Evolutionary conservation across 1,284 basidiomycete species (phyloP).

Genomic region (Sanghuangporus baumii): DNA sequence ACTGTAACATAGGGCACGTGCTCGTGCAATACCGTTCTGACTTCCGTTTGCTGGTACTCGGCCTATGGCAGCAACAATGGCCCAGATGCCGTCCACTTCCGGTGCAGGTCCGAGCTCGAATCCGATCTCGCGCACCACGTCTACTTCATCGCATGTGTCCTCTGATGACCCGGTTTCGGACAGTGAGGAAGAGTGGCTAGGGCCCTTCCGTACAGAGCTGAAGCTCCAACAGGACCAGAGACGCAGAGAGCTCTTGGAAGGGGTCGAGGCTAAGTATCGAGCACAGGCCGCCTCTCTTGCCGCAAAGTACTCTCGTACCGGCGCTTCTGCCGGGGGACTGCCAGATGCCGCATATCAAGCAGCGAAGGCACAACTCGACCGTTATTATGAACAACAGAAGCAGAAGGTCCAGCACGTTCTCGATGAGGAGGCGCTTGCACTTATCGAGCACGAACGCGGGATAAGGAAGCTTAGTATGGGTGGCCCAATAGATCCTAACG

Average conservation of each 20-base stretch:
- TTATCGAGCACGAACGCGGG: conserved; percentile 10
- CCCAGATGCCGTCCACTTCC: conserved; percentile 5
- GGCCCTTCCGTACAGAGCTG: conserved; percentile 1
- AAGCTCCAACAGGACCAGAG: background rate
- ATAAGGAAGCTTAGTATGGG: conserved; percentile 10
- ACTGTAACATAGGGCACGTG: background rate
- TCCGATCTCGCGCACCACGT: background rate
- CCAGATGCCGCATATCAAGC: background rate
- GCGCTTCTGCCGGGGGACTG: background rate
- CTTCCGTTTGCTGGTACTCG: background rate
- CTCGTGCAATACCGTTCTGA: background rate
- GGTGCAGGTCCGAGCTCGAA: conserved; percentile 7
- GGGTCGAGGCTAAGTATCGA: background rate
- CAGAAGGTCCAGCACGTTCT: conserved; percentile 1
- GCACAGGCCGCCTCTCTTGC: background rate
- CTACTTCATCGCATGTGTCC: background rate
- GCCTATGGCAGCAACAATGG: conserved; percentile 5
- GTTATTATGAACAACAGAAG: background rate
- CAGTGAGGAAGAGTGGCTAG: conserved; percentile 9
- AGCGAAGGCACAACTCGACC: background rate
- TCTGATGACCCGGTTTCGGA: background rate
- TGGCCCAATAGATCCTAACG: background rate
- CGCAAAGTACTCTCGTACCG: background rate
- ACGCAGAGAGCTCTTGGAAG: background rate
- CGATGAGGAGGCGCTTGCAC: conserved; percentile 1